Conservation (phyloP, 2,329 filamentous ascomycete species). For the Aspergillus sp. region DNA sequence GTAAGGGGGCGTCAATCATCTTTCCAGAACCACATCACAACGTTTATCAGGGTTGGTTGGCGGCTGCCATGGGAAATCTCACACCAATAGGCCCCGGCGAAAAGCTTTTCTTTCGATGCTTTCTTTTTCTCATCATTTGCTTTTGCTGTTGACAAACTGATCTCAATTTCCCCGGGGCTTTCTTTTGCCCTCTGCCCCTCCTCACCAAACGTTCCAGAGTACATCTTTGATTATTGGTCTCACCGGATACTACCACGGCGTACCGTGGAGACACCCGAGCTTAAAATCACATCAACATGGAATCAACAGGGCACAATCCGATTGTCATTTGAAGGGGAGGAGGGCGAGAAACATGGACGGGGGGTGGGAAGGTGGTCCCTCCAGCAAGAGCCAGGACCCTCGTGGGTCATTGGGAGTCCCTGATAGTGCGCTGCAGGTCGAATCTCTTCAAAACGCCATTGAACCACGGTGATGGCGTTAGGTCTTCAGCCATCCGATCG, state of each 20-base stretch:
- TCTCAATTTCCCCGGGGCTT: not conserved
- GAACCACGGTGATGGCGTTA: slow-evolving; percentile 27
- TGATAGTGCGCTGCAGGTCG: slow-evolving; percentile 8
- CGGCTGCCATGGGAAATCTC: not conserved
- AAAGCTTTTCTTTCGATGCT: slow-evolving; percentile 8
- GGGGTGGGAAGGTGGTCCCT: not conserved
- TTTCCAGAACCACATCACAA: slow-evolving; percentile 17
- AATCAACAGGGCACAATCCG: not conserved
- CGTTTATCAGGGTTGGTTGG: slow-evolving; percentile 3
- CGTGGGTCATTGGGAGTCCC: slow-evolving; percentile 10
- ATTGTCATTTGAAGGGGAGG: not conserved
- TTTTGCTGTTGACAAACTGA: not conserved
- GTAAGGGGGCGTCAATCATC: slow-evolving; percentile 16
- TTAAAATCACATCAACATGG: not conserved
- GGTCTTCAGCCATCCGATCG: slow-evolving; percentile 31
- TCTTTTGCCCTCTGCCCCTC: not conserved
- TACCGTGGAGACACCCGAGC: slow-evolving; percentile 1
- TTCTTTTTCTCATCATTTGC: not conserved
- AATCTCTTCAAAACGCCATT: slow-evolving; percentile 15
- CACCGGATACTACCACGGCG: not conserved
- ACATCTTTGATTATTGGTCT: not conserved
- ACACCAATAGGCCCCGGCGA: not conserved
- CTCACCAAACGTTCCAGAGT: not conserved
- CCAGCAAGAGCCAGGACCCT: slow-evolving; percentile 5
- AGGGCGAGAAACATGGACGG: not conserved